phyloP scores from a whole-genome alignment of 768 basidiomycete genomes.

The Russula abietina region DNA sequence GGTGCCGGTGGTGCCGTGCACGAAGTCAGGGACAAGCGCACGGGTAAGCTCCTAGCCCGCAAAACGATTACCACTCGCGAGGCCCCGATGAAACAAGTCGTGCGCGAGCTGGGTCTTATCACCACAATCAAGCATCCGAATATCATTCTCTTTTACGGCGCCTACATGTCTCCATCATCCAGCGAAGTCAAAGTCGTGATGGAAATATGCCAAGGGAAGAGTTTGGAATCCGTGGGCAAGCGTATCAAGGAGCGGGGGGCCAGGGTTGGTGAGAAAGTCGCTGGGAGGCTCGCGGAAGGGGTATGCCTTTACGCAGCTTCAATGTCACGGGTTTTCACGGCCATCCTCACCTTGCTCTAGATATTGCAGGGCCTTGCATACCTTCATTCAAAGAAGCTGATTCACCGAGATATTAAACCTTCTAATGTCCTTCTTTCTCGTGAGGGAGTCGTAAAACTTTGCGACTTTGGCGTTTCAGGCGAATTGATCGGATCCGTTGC shows the following conservation, averaged over 20 bases:
- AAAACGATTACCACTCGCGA: constrained; percentile 91
- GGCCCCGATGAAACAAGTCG: constrained; percentile 86
- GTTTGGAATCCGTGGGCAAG: constrained; percentile 83
- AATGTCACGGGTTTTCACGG: constrained; percentile 19
- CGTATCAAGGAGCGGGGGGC: constrained; percentile 74
- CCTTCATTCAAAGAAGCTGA: constrained; percentile 84
- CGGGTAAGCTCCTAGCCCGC: constrained; percentile 78
- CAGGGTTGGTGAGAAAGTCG: constrained; percentile 79
- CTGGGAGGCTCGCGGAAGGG: constrained; percentile 89
- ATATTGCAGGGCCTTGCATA: constrained; percentile 90
- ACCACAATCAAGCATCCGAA: constrained; percentile 78
- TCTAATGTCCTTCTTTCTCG: constrained; percentile 87
- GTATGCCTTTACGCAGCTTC: constrained; percentile 39
- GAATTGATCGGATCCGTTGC: constrained; percentile 88
- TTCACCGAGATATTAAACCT: constrained; percentile 94
- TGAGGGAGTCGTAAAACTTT: constrained; percentile 85
- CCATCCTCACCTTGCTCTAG: constrained; percentile 34
- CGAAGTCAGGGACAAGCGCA: constrained; percentile 82
- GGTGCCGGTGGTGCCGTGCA: constrained; percentile 96
- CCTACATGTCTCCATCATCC: constrained; percentile 78
- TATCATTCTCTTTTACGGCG: constrained; percentile 89
- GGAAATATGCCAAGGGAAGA: constrained; percentile 85
- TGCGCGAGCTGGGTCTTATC: constrained; percentile 88
- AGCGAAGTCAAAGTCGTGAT: constrained; percentile 95
- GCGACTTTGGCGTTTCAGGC: constrained; percentile 97